Evolutionary conservation across 176 grass and related monocot species (phyloP).

Genomic region (Oryza glaberrima): DNA sequence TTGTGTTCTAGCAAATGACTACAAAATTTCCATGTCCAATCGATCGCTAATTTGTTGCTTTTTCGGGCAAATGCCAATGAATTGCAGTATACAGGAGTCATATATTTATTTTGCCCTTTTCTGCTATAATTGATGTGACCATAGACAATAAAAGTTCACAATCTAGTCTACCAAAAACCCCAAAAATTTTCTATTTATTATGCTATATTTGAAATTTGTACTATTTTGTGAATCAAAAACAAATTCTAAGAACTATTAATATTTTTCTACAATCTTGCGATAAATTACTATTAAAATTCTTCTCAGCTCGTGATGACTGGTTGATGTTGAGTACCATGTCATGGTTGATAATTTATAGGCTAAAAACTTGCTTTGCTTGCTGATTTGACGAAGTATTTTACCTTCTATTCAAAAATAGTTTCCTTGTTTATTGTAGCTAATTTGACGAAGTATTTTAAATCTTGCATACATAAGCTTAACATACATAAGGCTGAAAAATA

Average conservation of each 20-base stretch:
- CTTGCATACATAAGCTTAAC: too few species aligned
- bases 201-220: conserved; percentile 17
- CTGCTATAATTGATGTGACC: background rate
- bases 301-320: background rate
- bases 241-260: background rate
- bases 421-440: too few species aligned
- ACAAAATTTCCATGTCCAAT: background rate
- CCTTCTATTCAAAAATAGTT: too few species aligned
- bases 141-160: background rate
- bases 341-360: too few species aligned
- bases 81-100: background rate
- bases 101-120: background rate
- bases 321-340: background rate
- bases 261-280: conserved; percentile 31
- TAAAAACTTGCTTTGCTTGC: background rate
- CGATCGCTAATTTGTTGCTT: background rate
- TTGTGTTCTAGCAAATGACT: background rate
- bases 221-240: conserved; percentile 30
- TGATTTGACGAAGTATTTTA: background rate
- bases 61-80: background rate
- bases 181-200: background rate
- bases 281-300: conserved; percentile 19
- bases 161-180: background rate
- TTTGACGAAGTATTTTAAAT: too few species aligned
- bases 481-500: too few species aligned